These are phyloP conservation scores for Deuterostichococcus epilithicus DNA, from an alignment of 139 green algal species.

Conservation along the genomic window DNA sequence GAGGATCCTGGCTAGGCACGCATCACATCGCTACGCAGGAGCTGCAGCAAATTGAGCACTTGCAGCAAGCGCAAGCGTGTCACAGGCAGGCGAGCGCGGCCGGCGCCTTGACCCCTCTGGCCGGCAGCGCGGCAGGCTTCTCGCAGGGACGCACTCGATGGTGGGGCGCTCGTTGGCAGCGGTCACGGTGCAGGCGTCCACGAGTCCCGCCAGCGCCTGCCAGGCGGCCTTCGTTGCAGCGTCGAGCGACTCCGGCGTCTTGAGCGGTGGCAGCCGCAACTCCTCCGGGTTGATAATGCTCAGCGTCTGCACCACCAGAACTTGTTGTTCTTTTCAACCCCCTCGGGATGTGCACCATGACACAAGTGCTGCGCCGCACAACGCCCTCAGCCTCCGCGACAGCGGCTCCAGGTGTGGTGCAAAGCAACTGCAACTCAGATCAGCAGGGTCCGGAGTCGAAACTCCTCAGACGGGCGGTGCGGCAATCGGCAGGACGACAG, in stretches of 20 bases:
- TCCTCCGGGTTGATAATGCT: slow-evolving; percentile 27
- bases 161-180: neutral
- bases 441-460: neutral
- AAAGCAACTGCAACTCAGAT: no score
- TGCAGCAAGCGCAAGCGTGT: neutral
- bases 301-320: slow-evolving; percentile 1
- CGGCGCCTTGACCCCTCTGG: no score
- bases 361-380: no score
- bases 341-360: neutral
- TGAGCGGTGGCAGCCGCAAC: neutral
- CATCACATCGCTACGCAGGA: neutral
- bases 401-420: no score
- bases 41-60: neutral
- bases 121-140: neutral
- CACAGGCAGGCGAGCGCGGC: neutral
- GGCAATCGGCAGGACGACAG: no score
- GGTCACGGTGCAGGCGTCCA: neutral
- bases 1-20: no score
- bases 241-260: neutral
- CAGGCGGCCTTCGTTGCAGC: neutral
- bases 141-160: neutral
- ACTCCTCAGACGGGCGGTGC: neutral
- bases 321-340: neutral
- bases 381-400: no score
- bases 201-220: neutral